phyloP scores from a whole-genome alignment of 139 green algal genomes.

The Chlorella sp. region DNA sequence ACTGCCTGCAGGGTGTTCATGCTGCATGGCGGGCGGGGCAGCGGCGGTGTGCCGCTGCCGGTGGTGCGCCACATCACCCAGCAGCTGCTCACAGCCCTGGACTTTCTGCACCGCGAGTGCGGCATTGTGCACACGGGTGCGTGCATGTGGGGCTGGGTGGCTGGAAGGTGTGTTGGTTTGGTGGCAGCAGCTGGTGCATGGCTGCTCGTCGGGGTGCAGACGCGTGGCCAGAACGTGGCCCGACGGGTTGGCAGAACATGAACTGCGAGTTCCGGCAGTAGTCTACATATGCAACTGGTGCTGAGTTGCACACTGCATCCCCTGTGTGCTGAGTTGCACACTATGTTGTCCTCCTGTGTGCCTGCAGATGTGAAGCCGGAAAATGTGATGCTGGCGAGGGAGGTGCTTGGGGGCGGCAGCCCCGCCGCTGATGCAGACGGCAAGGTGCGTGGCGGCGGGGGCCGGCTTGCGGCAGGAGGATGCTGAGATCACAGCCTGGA shows the following conservation, averaged over 20 bases:
- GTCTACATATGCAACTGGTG: background rate
- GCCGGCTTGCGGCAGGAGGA: too few species aligned
- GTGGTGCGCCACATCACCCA: conserved; percentile 82
- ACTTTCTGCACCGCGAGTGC: conserved; percentile 86
- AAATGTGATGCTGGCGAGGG: conserved; percentile 90
- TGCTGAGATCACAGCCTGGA: too few species aligned
- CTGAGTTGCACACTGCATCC: background rate
- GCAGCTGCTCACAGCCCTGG: conserved; percentile 89
- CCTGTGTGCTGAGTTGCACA: background rate
- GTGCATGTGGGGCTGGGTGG: too few species aligned
- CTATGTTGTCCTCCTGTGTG: background rate
- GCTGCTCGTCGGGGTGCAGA: too few species aligned
- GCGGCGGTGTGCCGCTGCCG: conserved; percentile 85
- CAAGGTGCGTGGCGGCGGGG: too few species aligned
- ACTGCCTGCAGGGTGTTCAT: conserved; percentile 29
- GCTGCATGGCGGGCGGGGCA: conserved; percentile 5
- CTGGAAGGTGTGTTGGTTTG: too few species aligned
- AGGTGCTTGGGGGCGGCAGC: too few species aligned
- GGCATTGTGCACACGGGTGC: conserved; percentile 90
- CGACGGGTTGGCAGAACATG: too few species aligned
- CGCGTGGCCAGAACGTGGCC: too few species aligned
- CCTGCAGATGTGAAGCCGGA: conserved; percentile 93
- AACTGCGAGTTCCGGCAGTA: too few species aligned
- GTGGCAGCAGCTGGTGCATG: too few species aligned
- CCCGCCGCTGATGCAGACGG: too few species aligned